Base-by-base conservation (phyloP, 2,329 filamentous ascomycete genomes). In the Fusarium verrucosum region DNA sequence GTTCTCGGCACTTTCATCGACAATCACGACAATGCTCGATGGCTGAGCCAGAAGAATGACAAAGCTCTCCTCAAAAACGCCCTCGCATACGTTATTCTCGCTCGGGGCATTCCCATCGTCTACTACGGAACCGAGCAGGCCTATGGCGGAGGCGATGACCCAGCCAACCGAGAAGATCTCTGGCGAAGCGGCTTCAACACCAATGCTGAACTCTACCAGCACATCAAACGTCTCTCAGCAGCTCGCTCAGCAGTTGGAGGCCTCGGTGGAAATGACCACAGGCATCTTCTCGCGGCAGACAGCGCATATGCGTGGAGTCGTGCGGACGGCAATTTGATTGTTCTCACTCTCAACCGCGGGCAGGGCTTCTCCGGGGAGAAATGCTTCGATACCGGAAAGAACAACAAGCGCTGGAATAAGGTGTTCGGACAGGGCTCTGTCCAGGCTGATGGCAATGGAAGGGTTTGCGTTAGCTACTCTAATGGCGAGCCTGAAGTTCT, bases 121-220 rank as follows among this genome's bases (percentile, higher is more conserved):
- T 90, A 89, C 74, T 83, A 88, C 65, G 88, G 87, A 25, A 85
- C 87, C 60, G 88, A 90, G 74, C 87, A 90, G 69, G 85, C 83
- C 58, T 87, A 82, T 71, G 72, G 77, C 3, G 79, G 78, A n/a
- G 78, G 73, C 33, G 75, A 75, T 41, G 84, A 84, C 10, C 75
- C 80, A 1, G 80, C 79, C 46, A 83, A 83, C 68, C 83, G 85
- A n/a, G 85, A 88, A 70, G 83, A 85, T 9, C 77, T 85, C 37
- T 89, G 86, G 87, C 73, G 81, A 11, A 83, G 82, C 11, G 75
- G 75, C 8, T 88, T 82, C 33, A 81, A 47, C 16, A 67, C 64
- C 16, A 17, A 58, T 2, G 23, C 55, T 0, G 64, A 67, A 7
- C 30, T 67, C 0, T 67, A 67, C 10, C 54, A 67, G 17, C 50